These are phyloP conservation scores for Heterobasidion parviporum DNA, from an alignment of 1,284 basidiomycete genomes.

Conservation along the genomic window DNA sequence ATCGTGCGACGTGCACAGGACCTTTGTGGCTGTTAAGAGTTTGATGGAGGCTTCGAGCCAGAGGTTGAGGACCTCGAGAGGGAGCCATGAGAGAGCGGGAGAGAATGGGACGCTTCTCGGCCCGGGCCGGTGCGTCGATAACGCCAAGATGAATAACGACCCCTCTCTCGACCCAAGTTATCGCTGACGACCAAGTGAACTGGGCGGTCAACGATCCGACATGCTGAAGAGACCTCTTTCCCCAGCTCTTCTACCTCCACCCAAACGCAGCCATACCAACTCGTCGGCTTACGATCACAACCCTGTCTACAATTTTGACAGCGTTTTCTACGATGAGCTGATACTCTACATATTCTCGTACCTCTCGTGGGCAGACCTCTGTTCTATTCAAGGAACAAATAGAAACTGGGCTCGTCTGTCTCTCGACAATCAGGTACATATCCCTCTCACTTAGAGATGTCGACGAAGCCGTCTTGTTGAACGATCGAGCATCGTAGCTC, in stretches of 20 bases:
- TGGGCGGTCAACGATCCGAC: background rate
- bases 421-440: constrained; percentile 45
- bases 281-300: constrained; percentile 6
- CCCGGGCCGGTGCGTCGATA: background rate
- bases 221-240: constrained; percentile 55
- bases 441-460: constrained; percentile 9
- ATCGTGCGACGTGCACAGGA: constrained; percentile 76
- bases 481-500: constrained; percentile 27
- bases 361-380: constrained; percentile 59
- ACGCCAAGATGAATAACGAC: background rate
- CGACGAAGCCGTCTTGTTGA: constrained; percentile 11
- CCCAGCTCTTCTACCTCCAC: constrained; percentile 38
- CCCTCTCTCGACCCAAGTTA: too few species aligned
- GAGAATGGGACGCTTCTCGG: background rate
- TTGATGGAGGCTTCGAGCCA: constrained; percentile 54
- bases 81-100: constrained; percentile 40
- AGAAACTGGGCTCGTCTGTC: constrained; percentile 61
- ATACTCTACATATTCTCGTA: constrained; percentile 66
- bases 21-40: constrained; percentile 66
- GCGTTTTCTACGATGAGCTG: constrained; percentile 64
- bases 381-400: constrained; percentile 52
- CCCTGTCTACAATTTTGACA: constrained; percentile 36
- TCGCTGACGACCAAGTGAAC: background rate
- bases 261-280: constrained; percentile 44
- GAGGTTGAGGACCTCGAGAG: constrained; percentile 49